phyloP scores from a whole-genome alignment of 768 basidiomycete genomes.

The Serendipita sp. region DNA sequence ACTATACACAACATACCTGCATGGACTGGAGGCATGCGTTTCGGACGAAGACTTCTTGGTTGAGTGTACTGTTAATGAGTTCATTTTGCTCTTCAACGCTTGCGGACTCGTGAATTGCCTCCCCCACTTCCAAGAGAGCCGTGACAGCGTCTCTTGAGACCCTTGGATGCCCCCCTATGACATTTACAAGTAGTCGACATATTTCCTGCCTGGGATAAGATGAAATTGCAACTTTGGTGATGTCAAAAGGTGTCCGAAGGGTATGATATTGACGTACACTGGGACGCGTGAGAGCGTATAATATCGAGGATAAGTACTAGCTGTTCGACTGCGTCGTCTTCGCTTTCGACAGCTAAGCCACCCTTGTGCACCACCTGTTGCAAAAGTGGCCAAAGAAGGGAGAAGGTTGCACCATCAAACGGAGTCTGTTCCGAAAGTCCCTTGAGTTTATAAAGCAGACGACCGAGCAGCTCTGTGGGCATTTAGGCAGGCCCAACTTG shows the following conservation, averaged over 20 bases:
- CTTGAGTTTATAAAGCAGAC: conserved; percentile 73
- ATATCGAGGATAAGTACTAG: conserved; percentile 56
- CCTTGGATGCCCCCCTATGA: conserved; percentile 62
- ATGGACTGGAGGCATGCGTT: conserved; percentile 82
- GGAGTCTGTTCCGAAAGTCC: conserved; percentile 66
- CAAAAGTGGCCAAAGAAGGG: conserved; percentile 64
- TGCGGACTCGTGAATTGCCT: conserved; percentile 44
- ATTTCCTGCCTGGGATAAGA: conserved; percentile 61
- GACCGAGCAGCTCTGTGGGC: conserved; percentile 53
- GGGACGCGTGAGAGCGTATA: conserved; percentile 40
- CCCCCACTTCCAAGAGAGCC: conserved; percentile 63
- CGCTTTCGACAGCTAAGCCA: conserved; percentile 47
- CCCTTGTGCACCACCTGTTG: conserved; percentile 50
- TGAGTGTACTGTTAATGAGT: conserved; percentile 56
- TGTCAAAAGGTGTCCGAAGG: conserved; percentile 1
- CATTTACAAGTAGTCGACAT: conserved; percentile 51
- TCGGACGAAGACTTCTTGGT: conserved; percentile 78
- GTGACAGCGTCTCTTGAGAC: conserved; percentile 73
- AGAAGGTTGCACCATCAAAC: conserved; percentile 75
- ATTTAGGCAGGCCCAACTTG: neutral
- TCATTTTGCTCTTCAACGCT: conserved; percentile 48
- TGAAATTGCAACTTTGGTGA: conserved; percentile 40
- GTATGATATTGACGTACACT: conserved; percentile 17
- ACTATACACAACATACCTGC: conserved; percentile 38
- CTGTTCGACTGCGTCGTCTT: conserved; percentile 70